Evolutionary conservation across 768 basidiomycete species (phyloP).

Genomic region (Epithele typhae): DNA sequence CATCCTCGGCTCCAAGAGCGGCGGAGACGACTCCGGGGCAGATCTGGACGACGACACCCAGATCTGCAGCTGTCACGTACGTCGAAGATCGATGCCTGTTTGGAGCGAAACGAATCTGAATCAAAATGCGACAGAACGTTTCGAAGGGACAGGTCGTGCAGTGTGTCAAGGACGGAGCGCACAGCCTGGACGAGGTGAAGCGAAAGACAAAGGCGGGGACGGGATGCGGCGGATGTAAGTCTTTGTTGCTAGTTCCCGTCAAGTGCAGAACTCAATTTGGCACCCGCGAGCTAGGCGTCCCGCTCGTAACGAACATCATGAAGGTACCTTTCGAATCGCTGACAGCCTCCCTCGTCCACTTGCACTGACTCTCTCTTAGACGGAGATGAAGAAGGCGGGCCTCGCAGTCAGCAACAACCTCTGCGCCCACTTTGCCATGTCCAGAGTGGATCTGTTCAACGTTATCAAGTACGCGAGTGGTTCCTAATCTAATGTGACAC

Average conservation of each 20-base stretch:
- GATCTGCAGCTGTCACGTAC: conserved; percentile 64
- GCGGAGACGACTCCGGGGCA: conserved; percentile 52
- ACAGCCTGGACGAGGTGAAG: conserved; percentile 52
- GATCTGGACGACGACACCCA: conserved; percentile 71
- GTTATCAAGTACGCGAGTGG: conserved; percentile 39
- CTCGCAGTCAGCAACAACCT: conserved; percentile 53
- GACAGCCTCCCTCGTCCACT: background rate
- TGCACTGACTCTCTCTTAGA: conserved; percentile 29
- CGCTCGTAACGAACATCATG: conserved; percentile 44
- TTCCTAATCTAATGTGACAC: background rate
- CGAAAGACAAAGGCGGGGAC: conserved; percentile 64
- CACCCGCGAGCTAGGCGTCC: conserved; percentile 36
- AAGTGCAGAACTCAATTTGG: too few relatives aligned
- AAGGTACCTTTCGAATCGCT: conserved; percentile 22
- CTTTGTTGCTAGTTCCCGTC: too few relatives aligned
- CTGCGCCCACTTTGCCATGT: conserved; percentile 62
- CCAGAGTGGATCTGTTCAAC: conserved; percentile 63
- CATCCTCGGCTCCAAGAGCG: conserved; percentile 51
- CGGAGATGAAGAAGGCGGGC: conserved; percentile 67
- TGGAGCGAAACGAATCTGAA: too few relatives aligned
- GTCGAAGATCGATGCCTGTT: background rate
- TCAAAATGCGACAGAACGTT: conserved; percentile 56
- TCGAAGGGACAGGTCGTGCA: conserved; percentile 51
- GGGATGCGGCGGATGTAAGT: conserved; percentile 61
- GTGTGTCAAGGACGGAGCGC: conserved; percentile 47